Conservation (phyloP, 2,329 filamentous ascomycete genomes). For the Fusarium gaditjirri region DNA sequence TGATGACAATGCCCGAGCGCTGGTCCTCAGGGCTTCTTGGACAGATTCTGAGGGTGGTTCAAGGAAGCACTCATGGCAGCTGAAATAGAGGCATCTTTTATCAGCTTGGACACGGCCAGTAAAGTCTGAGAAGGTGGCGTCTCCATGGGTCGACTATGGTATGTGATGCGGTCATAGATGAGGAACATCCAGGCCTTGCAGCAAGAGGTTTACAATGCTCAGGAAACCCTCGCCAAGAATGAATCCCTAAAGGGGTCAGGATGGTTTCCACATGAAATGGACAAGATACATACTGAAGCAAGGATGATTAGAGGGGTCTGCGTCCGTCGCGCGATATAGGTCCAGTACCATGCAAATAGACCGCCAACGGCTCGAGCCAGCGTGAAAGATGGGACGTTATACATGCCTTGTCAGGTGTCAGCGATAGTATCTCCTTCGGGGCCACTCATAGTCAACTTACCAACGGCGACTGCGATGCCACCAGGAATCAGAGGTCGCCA, state of each 20-base stretch:
- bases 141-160: not conserved
- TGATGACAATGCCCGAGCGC: slow-evolving; percentile 73
- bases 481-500: slow-evolving; percentile 87
- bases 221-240: slow-evolving; percentile 93
- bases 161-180: slow-evolving; percentile 64
- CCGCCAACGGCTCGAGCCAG: slow-evolving; percentile 88
- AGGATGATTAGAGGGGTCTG: slow-evolving; percentile 89
- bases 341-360: slow-evolving; percentile 80
- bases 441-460: slow-evolving; percentile 53
- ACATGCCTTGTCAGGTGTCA: slow-evolving; percentile 74
- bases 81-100: slow-evolving; percentile 50
- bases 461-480: slow-evolving; percentile 94
- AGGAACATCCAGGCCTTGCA: slow-evolving; percentile 81
- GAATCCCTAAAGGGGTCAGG: slow-evolving; percentile 67
- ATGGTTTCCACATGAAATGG: not conserved
- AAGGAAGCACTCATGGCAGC: slow-evolving; percentile 61
- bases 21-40: slow-evolving; percentile 75
- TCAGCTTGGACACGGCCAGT: not conserved
- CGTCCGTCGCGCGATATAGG: slow-evolving; percentile 58
- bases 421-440: not conserved
- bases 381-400: slow-evolving; percentile 96
- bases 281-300: slow-evolving; percentile 67
- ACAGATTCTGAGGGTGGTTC: slow-evolving; percentile 54
- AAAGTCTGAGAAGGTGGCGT: not conserved
- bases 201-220: slow-evolving; percentile 86